phyloP scores from a whole-genome alignment of 1,139 yeast genomes.

The Yamadazyma kanchanaburiensis region DNA sequence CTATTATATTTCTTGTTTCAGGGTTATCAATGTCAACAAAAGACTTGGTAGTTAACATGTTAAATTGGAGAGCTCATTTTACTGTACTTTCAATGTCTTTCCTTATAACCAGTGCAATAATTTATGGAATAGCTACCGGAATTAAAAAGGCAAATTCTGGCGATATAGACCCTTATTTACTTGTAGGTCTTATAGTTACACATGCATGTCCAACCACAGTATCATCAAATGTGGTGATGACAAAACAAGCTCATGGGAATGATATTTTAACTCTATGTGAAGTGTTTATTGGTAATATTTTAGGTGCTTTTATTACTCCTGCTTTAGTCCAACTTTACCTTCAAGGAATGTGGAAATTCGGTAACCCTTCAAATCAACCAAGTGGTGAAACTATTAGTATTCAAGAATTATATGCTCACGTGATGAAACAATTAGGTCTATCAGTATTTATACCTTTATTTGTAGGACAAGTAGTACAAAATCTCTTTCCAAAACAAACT shows the following conservation, averaged over 20 bases:
- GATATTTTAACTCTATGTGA: constrained; percentile 76
- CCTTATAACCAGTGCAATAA: constrained; percentile 68
- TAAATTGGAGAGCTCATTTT: constrained; percentile 80
- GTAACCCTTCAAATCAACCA: constrained; percentile 66
- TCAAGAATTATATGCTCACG: constrained; percentile 60
- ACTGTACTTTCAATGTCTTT: constrained; percentile 68
- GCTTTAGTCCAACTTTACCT: constrained; percentile 73
- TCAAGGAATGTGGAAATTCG: constrained; percentile 63
- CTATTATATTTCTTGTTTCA: constrained; percentile 73
- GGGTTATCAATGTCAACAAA: constrained; percentile 74
- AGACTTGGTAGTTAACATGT: constrained; percentile 55
- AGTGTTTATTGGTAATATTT: constrained; percentile 76
- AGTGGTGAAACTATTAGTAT: constrained; percentile 45
- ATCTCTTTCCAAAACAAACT: constrained; percentile 60
- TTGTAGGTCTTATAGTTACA: constrained; percentile 77
- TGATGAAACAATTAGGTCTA: constrained; percentile 82
- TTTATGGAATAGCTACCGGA: constrained; percentile 71
- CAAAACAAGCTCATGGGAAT: constrained; percentile 79
- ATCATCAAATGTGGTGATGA: constrained; percentile 88
- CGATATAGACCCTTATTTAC: constrained; percentile 63
- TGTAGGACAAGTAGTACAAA: constrained; percentile 83
- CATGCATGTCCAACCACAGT: constrained; percentile 91
- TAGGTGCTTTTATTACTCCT: constrained; percentile 87
- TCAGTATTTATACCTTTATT: constrained; percentile 80
- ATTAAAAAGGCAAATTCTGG: constrained; percentile 57